These are phyloP conservation scores for Hypholoma fasciculare DNA, from an alignment of 768 basidiomycete genomes.

Conservation along the genomic window DNA sequence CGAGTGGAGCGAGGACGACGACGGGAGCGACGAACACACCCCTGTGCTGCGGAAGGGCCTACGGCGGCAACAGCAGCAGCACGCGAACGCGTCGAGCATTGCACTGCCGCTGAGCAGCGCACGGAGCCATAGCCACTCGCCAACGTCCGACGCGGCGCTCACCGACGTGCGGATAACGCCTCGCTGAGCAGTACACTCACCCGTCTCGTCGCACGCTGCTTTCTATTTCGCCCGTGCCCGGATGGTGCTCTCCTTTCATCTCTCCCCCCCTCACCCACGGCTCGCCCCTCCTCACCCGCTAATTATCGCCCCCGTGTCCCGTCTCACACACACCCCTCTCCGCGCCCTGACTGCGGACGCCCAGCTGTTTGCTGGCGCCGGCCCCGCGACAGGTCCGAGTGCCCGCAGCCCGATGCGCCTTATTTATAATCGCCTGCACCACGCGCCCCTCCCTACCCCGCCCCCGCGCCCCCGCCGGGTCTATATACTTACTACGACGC, in stretches of 20 bases:
- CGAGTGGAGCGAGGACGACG: constrained; percentile 50
- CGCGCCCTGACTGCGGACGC: too few relatives aligned
- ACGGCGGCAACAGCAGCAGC: constrained; percentile 13
- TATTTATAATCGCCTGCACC: not conserved
- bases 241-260: not conserved
- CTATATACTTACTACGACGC: constrained; percentile 4
- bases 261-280: not conserved
- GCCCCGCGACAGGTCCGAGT: too few relatives aligned
- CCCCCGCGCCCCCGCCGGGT: not conserved
- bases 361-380: too few relatives aligned
- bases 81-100: constrained; percentile 11
- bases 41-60: constrained; percentile 28
- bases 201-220: not conserved
- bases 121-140: constrained; percentile 58
- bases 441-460: not conserved
- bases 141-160: constrained; percentile 37
- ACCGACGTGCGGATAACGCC: constrained; percentile 37
- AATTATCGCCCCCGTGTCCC: not conserved
- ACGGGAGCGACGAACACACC: constrained; percentile 49
- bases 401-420: not conserved
- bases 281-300: not conserved
- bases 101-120: constrained; percentile 29
- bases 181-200: not conserved
- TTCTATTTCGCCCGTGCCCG: not conserved
- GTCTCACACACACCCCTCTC: not conserved